Percentiles rank a stretch among this genome's conserved stretches.
Evolutionary conservation across 768 basidiomycete species (phyloP).

Genomic region (Rickenella mellea): DNA sequence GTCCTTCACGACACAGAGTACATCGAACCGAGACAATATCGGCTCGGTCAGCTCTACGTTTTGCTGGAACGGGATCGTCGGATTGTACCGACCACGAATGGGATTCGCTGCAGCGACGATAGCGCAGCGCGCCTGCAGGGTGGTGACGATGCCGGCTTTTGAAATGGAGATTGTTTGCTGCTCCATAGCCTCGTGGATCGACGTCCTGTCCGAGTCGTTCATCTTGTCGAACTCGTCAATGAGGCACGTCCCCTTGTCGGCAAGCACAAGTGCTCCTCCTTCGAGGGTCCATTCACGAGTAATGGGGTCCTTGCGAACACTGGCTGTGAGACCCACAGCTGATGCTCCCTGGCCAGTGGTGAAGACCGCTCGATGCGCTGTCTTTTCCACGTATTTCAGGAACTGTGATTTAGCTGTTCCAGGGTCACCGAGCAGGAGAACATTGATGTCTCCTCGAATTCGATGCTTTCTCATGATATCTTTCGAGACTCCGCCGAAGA

Average conservation of each 20-base stretch:
- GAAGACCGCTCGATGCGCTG: slow-evolving; percentile 94
- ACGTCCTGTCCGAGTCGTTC: slow-evolving; percentile 97
- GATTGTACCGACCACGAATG: slow-evolving; percentile 93
- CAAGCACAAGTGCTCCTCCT: slow-evolving; percentile 95
- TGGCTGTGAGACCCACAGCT: slow-evolving; percentile 96
- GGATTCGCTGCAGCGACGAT: slow-evolving; percentile 98
- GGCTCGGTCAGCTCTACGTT: slow-evolving; percentile 99
- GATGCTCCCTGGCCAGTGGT: slow-evolving; percentile 98
- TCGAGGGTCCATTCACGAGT: slow-evolving; percentile 98
- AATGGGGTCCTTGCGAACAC: slow-evolving; percentile 96
- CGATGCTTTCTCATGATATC: slow-evolving; percentile 95
- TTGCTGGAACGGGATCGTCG: slow-evolving; percentile 95
- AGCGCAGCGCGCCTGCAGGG: slow-evolving; percentile 92
- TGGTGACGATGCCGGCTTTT: slow-evolving; percentile 98
- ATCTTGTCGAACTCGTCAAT: slow-evolving; percentile 99
- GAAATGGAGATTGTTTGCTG: slow-evolving; percentile 99
- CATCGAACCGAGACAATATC: slow-evolving; percentile 95
- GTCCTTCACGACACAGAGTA: slow-evolving; percentile 96
- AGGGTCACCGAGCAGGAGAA: slow-evolving; percentile 92
- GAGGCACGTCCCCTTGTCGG: slow-evolving; percentile 94
- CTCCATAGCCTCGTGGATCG: slow-evolving; percentile 99
- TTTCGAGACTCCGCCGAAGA: slow-evolving; percentile 91
- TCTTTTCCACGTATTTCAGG: slow-evolving; percentile 98
- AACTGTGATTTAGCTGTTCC: slow-evolving; percentile 99
- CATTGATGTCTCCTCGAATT: slow-evolving; percentile 96